Base-by-base conservation (phyloP, 176 grass and related monocot genomes). In the Musa troglodytarum region DNA sequence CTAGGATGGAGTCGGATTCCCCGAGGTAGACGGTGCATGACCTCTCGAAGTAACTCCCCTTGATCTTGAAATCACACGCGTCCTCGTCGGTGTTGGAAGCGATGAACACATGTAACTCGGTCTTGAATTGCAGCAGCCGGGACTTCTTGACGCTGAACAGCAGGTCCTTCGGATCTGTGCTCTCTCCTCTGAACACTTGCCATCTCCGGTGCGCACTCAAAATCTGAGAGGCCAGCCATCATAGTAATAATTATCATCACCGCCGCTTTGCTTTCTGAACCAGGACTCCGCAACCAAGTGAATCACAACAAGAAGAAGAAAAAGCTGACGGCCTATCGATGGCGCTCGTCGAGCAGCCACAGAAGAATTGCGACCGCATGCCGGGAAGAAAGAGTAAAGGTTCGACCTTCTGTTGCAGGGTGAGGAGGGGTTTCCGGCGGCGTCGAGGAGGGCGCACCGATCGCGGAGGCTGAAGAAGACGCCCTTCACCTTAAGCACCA, bases 111-210 rank as follows among this genome's bases (percentile, higher is more conserved):
- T 70, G 9, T 49, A 70, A 17, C 43, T 50, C 2, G 8, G 68
- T 50, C 49, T n/a, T 70, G 0, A 70, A 25, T 11, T 70, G 68
- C 14, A 70, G 19, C 68, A 50, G 9, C 0, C 2, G 22, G 2
- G 85, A 53, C 17, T 59, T 86, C 21, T 75, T 89, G 0, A 74
- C 85, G 71, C 54, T 71, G 79, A 85, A 90, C 25, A 95, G 56
- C n/a, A 86, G 17, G 20, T 80, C 62, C 53, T 78, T 81, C 12
- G 82, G 1, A 9, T 78, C 52, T 10, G 76, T 77, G 85, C 83
- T 88, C 55, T 90, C 83, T 5, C 83, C 91, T 9, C 81, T 74
- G 61, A 65, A 90, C 11, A 83, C 87, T 68, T 75, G 52, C 81
- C 85, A 94, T 68, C 68, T 77, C 0, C 12, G 0, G 62, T 53